These are phyloP conservation scores for Purpureocillium lavendulum DNA, from an alignment of 2,329 filamentous ascomycete genomes.

Conservation along the genomic window DNA sequence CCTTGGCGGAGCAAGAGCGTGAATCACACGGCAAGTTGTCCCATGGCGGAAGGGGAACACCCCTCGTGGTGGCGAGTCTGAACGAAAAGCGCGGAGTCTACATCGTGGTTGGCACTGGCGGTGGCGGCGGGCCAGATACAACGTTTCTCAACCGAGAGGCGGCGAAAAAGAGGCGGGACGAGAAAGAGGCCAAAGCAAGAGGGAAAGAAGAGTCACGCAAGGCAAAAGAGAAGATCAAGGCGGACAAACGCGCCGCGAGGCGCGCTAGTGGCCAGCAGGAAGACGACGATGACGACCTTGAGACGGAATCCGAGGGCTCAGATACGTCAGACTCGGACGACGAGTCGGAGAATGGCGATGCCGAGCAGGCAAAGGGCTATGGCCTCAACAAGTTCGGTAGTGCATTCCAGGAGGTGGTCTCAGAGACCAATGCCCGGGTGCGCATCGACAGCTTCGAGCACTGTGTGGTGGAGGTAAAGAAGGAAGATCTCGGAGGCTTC, in stretches of 20 bases:
- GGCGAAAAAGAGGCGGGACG: slow-evolving; percentile 53
- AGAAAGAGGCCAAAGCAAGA: slow-evolving; percentile 54
- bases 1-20: slow-evolving; percentile 80
- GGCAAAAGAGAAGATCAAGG: slow-evolving; percentile 49
- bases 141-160: slow-evolving; percentile 60
- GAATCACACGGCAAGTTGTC: slow-evolving; percentile 62
- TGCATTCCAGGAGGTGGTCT: slow-evolving; percentile 90
- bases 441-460: slow-evolving; percentile 96
- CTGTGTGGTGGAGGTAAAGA: slow-evolving; percentile 94
- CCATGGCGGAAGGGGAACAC: slow-evolving; percentile 64
- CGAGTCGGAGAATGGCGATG: slow-evolving; percentile 45
- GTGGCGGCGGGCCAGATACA: slow-evolving; percentile 69
- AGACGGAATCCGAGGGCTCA: slow-evolving; percentile 33
- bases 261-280: slow-evolving; percentile 36
- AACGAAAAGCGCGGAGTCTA: slow-evolving; percentile 85
- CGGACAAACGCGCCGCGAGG: slow-evolving; percentile 53
- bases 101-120: slow-evolving; percentile 85
- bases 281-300: slow-evolving; percentile 36
- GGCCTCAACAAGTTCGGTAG: slow-evolving; percentile 86
- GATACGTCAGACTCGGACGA: slow-evolving; percentile 33
- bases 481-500: slow-evolving; percentile 87
- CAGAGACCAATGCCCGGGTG: slow-evolving; percentile 82
- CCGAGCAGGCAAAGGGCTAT: slow-evolving; percentile 52
- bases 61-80: slow-evolving; percentile 81
- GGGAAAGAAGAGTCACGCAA: slow-evolving; percentile 49